Percentiles rank a stretch among this genome's conserved stretches.
These are phyloP conservation scores for Adiantum capillusveneris DNA, from an alignment of 75 land plant genomes.

Conservation along the genomic window DNA sequence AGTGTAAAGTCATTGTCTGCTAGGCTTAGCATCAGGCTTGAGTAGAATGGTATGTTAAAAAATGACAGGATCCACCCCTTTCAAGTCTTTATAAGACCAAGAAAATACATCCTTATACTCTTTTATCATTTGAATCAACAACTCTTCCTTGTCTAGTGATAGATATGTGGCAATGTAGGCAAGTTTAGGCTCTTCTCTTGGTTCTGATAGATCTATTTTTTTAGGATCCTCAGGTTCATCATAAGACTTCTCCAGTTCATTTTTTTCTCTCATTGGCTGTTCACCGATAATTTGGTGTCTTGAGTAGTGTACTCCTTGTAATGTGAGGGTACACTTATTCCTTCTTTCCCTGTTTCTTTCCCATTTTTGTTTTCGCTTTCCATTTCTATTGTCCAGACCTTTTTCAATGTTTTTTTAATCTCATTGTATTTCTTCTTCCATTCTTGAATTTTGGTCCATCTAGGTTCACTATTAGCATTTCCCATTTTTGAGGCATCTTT, in stretches of 20 bases:
- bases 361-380: too few species aligned
- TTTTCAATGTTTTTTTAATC: too few species aligned
- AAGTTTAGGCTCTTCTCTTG: background rate
- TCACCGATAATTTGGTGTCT: too few species aligned
- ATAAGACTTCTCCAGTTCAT: background rate
- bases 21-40: background rate
- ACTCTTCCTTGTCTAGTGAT: background rate
- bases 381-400: too few species aligned
- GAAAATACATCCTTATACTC: conserved; percentile 12
- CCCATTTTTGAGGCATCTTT: too few species aligned
- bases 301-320: background rate
- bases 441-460: too few species aligned
- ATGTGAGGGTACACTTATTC: background rate
- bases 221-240: background rate
- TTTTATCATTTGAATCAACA: background rate
- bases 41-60: conserved; percentile 2
- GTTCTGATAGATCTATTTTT: background rate
- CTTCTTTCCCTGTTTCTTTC: too few species aligned
- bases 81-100: conserved; percentile 14
- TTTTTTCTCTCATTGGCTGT: background rate
- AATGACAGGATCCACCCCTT: conserved; percentile 6
- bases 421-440: too few species aligned
- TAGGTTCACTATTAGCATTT: too few species aligned
- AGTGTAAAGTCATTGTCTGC: background rate
- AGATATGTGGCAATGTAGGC: background rate